Evolutionary conservation across 2,329 filamentous ascomycete species (phyloP), one percentile per base, ranked within the genome.

Genomic region (Fusarium devonianum): DNA sequence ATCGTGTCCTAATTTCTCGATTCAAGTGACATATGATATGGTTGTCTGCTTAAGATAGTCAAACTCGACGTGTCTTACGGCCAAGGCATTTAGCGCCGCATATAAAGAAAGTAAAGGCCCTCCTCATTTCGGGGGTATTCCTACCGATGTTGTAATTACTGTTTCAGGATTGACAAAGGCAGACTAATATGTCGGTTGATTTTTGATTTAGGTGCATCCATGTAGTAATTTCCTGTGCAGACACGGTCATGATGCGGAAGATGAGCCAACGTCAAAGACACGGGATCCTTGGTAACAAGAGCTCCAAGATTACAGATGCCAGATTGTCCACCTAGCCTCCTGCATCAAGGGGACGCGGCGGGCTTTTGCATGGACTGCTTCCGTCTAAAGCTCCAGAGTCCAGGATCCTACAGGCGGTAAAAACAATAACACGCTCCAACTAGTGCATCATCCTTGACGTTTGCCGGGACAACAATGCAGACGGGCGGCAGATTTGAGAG

Each of bases 391-490:
- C 21, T 36, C 37, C 12, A 32, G 28, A 11, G 17, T 12, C 26
- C 25, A 42, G 45, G 28, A 33, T 47, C 12, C 19, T 23, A 23
- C 33, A 33, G 34, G 36, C 11, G 11, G 36, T 33, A 13, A 53
- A 55, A 48, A 58, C 40, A 56, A 49, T 32, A 58, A 59, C 50
- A 53, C 34, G 33, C 32, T 52, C 38, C 41, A 56, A 30, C 47
- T 40, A 19, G 29, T 41, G 46, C 28, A 38, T 30, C 17, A 59
- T 45, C 56, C 51, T 59, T 43, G 50, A 51, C 32, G 17, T 51
- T 52, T 56, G 56, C 41, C 56, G 28, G 56, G 56, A 47, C 56
- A 53, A 59, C 56, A 52, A 53, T 45, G 56, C 46, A 42, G 16
- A 45, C 43, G 33, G 36, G 38, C 53, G 45, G 23, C 28, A 41